phyloP scores from a whole-genome alignment of 257 asterid species.

The Forsythia suspensa region DNA sequence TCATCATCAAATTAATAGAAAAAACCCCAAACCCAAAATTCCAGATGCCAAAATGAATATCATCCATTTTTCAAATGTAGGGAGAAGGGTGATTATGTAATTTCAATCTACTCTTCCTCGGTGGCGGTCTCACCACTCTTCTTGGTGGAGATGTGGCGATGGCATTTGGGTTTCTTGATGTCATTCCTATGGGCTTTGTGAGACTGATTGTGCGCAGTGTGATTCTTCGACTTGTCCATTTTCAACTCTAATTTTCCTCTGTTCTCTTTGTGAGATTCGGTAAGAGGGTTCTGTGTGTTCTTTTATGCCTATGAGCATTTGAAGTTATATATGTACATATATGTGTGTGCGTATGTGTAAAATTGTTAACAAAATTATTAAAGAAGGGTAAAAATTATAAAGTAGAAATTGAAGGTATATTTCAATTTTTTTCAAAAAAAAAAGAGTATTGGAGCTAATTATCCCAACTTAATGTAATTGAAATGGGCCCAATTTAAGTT shows the following conservation, averaged over 20 bases:
- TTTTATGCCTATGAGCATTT: background rate
- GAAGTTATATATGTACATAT: no score
- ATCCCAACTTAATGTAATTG: no score
- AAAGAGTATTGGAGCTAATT: no score
- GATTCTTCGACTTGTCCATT: conserved; percentile 94
- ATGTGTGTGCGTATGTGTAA: no score
- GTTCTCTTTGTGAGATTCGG: background rate
- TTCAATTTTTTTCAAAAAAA: no score
- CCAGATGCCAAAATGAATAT: conserved; percentile 8
- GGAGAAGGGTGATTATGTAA: background rate
- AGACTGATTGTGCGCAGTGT: conserved; percentile 93
- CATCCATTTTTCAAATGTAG: background rate
- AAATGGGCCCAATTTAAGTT: no score
- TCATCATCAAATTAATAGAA: background rate
- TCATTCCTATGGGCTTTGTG: conserved; percentile 88
- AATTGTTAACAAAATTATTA: no score
- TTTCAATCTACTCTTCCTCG: conserved; percentile 53
- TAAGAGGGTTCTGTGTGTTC: background rate
- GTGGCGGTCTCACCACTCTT: conserved; percentile 42
- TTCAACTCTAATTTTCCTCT: conserved; percentile 18
- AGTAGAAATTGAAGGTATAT: no score
- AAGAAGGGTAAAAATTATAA: no score
- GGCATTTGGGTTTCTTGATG: conserved; percentile 79
- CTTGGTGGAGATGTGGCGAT: conserved; percentile 75
- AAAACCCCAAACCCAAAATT: background rate